Percentiles rank a stretch among this genome's conserved stretches.
Conservation (phyloP, 2,329 filamentous ascomycete species). For the Remersonia thermophila region DNA sequence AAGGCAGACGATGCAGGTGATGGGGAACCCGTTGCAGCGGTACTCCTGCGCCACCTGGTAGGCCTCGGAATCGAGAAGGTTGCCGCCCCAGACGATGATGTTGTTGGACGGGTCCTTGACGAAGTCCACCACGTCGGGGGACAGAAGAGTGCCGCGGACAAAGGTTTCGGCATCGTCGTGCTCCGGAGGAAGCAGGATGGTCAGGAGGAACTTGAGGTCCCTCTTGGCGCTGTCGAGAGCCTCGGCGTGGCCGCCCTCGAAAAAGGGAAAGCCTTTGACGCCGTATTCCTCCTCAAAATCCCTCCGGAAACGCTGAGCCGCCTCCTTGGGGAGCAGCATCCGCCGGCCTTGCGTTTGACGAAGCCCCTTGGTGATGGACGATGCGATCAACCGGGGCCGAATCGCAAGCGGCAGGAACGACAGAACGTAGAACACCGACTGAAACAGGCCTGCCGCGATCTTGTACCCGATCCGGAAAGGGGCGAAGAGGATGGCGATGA, state of each 20-base stretch:
- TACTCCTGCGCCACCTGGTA: slow-evolving; percentile 86
- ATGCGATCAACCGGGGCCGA: slow-evolving; percentile 41
- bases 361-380: slow-evolving; percentile 37
- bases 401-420: slow-evolving; percentile 64
- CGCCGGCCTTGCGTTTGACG: slow-evolving; percentile 57
- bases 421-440: slow-evolving; percentile 64
- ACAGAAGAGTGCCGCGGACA: slow-evolving; percentile 68
- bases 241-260: slow-evolving; percentile 82
- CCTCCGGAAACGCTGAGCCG: slow-evolving; percentile 74
- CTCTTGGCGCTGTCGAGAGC: slow-evolving; percentile 82
- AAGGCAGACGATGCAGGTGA: slow-evolving; percentile 73
- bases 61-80: slow-evolving; percentile 82
- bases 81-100: slow-evolving; percentile 84
- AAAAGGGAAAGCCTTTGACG: slow-evolving; percentile 57
- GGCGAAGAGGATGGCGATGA: slow-evolving; percentile 66
- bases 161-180: slow-evolving; percentile 85
- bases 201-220: slow-evolving; percentile 82
- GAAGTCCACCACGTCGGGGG: slow-evolving; percentile 60
- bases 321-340: slow-evolving; percentile 72
- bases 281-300: slow-evolving; percentile 96
- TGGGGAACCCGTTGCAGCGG: slow-evolving; percentile 85
- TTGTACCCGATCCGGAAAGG: slow-evolving; percentile 72
- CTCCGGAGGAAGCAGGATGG: slow-evolving; percentile 79
- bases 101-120: slow-evolving; percentile 65
- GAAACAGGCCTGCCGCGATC: slow-evolving; percentile 55